phyloP scores from a whole-genome alignment of 768 basidiomycete genomes.

The Mycena belliarum region DNA sequence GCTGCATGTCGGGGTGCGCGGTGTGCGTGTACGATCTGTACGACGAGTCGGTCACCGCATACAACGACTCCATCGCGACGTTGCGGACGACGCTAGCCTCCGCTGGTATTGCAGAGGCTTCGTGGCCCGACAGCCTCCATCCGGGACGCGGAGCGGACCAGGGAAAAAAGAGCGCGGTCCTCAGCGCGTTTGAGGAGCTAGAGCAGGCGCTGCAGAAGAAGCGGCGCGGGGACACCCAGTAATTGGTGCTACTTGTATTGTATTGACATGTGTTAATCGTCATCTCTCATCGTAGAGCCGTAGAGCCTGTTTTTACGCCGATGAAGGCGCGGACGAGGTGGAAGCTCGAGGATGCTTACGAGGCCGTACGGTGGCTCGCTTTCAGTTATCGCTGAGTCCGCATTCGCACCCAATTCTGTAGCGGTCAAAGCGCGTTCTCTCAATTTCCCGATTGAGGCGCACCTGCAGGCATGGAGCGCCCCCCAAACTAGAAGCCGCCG shows the following conservation, averaged over 20 bases:
- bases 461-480: no score
- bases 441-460: no score
- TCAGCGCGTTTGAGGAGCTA: conserved; percentile 73
- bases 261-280: neutral
- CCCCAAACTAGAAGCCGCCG: neutral
- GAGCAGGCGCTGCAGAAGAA: conserved; percentile 54
- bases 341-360: conserved; percentile 32
- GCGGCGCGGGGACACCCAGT: neutral
- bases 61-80: conserved; percentile 52
- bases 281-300: neutral
- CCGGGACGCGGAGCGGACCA: conserved; percentile 13
- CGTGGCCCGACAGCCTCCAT: conserved; percentile 60
- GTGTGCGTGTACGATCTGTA: conserved; percentile 91
- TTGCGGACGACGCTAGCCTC: conserved; percentile 53
- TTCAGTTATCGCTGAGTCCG: conserved; percentile 9
- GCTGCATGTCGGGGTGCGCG: conserved; percentile 94
- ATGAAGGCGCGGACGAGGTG: neutral
- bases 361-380: conserved; percentile 39
- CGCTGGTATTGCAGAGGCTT: conserved; percentile 48
- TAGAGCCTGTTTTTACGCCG: neutral
- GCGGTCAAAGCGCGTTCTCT: no score
- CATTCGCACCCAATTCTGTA: no score
- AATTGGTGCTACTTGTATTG: neutral
- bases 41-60: conserved; percentile 67
- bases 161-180: conserved; percentile 28